Evolutionary conservation across 345 rosid genomes (phyloP), one percentile per base, ranked within the genome.

Genomic region (Euphorbia tirucalli): DNA sequence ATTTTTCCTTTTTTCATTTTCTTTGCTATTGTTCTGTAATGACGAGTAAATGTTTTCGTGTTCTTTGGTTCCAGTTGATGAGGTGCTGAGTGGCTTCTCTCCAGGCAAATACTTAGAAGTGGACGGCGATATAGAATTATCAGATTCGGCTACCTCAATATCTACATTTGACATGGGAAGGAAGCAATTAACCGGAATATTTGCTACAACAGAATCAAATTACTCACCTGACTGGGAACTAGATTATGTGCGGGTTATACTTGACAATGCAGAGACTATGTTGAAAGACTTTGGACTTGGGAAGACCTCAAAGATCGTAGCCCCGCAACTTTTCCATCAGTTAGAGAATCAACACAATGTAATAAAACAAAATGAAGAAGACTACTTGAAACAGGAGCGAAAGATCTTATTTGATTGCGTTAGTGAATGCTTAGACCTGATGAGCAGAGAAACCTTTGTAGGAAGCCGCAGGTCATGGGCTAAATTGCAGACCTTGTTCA

Each of bases 341-440:
- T 65, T 89, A 71, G 91, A 93, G 84, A 71, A 74, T 73, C 65
- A 55, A 8, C 61, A 58, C n/a, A 69, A 22, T 21, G 52, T 52
- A 62, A 35, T 25, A 24, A 79, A 74, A 55, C 70, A 73, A 37
- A 77, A 82, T 11, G 79, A 76, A 27, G 84, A 82, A 49, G 89
- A 85, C 18, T 9, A 50, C 16, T 72, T 65, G 41, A 88, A 85
- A 77, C 83, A 82, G n/a, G 78, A 73, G 31, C 67, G 85, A 67
- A 89, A 83, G 79, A 67, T 80, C 49, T 65, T 90, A 75, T 89
- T 92, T 19, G 95, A 89, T 59, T 85, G 79, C 39, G 83, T 88
- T 15, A 76, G 66, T 2, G 92, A 90, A 59, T 78, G 82, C 66
- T 65, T 94, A 71, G 87, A 72, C 16, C 22, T 65, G 5, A 79